Conservation (phyloP, 2,329 filamentous ascomycete species). For the Alternaria sp. region DNA sequence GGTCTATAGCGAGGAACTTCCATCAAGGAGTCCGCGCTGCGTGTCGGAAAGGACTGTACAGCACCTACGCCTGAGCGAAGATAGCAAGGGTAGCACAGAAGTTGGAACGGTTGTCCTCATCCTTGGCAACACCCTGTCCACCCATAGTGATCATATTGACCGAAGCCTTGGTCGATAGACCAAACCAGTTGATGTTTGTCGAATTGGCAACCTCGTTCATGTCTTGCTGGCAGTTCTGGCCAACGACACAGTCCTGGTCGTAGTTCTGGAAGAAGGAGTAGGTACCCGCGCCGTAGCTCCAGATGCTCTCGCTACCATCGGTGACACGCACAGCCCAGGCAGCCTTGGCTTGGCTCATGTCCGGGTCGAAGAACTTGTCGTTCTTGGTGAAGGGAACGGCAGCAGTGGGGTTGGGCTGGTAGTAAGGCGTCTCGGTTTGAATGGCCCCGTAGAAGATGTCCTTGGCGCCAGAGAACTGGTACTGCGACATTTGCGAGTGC, state of each 20-base stretch:
- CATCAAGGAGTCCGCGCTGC: conserved; percentile 19
- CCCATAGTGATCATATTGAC: conserved; percentile 59
- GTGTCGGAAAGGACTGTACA: background rate
- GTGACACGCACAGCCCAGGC: conserved; percentile 58
- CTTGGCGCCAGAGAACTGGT: conserved; percentile 67
- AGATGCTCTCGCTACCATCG: conserved; percentile 49
- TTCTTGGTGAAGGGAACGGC: conserved; percentile 64
- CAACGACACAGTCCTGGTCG: conserved; percentile 57
- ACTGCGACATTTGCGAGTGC: conserved; percentile 75
- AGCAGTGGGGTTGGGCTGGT: conserved; percentile 70
- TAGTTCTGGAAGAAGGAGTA: conserved; percentile 68
- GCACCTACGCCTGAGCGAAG: conserved; percentile 38
- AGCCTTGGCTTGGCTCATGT: conserved; percentile 52
- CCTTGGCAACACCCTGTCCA: conserved; percentile 48
- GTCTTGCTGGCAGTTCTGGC: conserved; percentile 61
- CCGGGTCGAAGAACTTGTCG: conserved; percentile 53
- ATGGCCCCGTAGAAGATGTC: conserved; percentile 71
- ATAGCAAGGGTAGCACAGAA: conserved; percentile 59
- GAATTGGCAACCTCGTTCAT: conserved; percentile 57
- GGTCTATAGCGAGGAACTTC: conserved; percentile 12
- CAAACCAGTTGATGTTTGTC: conserved; percentile 57
- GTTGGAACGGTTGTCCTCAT: conserved; percentile 57
- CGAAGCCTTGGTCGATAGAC: conserved; percentile 58
- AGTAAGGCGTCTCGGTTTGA: conserved; percentile 77
- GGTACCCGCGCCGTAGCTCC: conserved; percentile 62